A percentile compares a stretch with the other conserved stretches of the same genome.
Conservation (phyloP, 164 flowering plant genomes). For the Magnolia officinalis region DNA sequence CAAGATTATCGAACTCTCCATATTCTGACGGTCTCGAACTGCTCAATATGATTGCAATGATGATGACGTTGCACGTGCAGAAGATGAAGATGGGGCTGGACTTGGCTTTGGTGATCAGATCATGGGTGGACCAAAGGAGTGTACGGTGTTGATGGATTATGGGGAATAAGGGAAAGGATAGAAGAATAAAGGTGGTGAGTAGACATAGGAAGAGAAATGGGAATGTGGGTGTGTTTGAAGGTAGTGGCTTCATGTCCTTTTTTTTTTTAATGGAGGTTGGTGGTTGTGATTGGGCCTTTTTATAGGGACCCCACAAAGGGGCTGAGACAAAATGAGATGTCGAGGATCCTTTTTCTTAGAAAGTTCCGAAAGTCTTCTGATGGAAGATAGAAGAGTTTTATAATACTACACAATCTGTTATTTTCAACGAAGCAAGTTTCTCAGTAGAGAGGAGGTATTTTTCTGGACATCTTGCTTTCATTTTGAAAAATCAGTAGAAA, state of each 20-base stretch:
- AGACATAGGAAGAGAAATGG: conserved; percentile 1
- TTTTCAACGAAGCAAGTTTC: neutral
- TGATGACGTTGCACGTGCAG: conserved; percentile 13
- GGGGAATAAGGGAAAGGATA: neutral
- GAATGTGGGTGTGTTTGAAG: neutral
- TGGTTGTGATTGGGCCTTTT: neutral
- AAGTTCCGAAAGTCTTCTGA: neutral
- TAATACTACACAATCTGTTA: too few species aligned
- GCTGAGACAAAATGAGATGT: neutral
- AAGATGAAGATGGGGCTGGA: conserved; percentile 11
- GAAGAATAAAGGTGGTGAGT: neutral
- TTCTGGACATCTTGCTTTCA: too few species aligned
- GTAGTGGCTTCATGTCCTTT: conserved; percentile 5
- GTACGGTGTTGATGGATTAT: conserved; percentile 3
- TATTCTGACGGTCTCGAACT: conserved; percentile 1
- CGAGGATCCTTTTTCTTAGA: neutral
- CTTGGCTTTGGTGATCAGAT: conserved; percentile 8
- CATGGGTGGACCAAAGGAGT: conserved; percentile 5
- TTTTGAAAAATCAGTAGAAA: too few species aligned
- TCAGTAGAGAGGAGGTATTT: too few species aligned
- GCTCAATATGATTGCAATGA: conserved; percentile 1
- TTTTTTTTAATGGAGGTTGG: neutral
- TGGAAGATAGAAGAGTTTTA: too few species aligned
- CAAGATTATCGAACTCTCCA: conserved; percentile 1
- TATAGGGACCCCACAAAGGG: neutral